Evolutionary conservation across 495 filamentous ascomycete genomes (phyloP), one percentile per base, ranked within the genome.

Genomic region (Tuber brumale): DNA sequence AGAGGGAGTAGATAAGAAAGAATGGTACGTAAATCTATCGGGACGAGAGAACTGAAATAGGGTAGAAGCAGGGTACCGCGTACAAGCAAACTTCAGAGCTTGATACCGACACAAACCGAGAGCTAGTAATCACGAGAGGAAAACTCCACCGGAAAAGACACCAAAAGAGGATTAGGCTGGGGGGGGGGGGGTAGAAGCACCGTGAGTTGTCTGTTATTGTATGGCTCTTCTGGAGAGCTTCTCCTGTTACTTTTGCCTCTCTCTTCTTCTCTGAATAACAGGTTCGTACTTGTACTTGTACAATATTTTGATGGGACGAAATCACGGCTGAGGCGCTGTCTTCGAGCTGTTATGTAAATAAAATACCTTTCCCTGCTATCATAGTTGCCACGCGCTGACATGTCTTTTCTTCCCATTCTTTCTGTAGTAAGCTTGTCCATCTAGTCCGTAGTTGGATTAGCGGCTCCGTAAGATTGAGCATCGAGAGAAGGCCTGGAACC

Each of bases 151-250:
- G 57, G 31, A 66, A 27, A 66, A 66, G 12, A 19, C 57, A 31
- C 27, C 27, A 19, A 66, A 66, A 35, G 27, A 66, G 57, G 57
- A 19, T 66, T 18, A 66, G 57, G n/a, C n/a, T 5, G 57, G 27
- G 10, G 12, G 57, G 14, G 27, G 27, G 16, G 10, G 6, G 27
- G 14, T 7, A 44, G 23, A 73, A 73, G 45, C 74, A 76, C 23
- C 27, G 42, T 72, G 75, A 76, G 75, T 69, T 75, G 74, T 46
- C 73, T 66, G 57, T 35, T 66, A 66, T 66, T 19, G 27, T 66
- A 61, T 61, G 27, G 27, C n/a, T 1, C 31, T 35, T 66, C 57
- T 18, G 57, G 27, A 51, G 46, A 21, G 21, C 9, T 51, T 42
- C 41, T 51, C 46, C 46, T n/a, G 46, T 51, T 10, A 31, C 27